Evolutionary conservation across 2,329 filamentous ascomycete genomes (phyloP).

Genomic region (Penicillium sp.): DNA sequence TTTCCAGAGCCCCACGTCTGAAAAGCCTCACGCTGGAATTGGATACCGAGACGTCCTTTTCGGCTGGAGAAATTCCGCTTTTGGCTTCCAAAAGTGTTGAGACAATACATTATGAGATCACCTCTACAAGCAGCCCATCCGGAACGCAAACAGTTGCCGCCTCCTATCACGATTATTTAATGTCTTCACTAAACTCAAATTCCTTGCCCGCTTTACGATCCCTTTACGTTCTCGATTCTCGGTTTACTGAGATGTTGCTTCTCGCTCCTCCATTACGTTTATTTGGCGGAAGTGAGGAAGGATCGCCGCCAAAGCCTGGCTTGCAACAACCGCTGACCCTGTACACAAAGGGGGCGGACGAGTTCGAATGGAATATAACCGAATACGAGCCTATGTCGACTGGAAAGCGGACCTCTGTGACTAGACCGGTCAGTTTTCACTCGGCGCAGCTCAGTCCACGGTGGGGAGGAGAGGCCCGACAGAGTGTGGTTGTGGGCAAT

Average conservation of each 20-base stretch:
- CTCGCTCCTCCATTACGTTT: conserved; percentile 62
- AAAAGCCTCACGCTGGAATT: conserved; percentile 52
- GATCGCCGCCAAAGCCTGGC: conserved; percentile 24
- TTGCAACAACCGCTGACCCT: conserved; percentile 59
- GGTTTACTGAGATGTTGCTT: conserved; percentile 76
- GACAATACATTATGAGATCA: conserved; percentile 80
- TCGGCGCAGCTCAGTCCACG: conserved; percentile 48
- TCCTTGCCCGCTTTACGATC: conserved; percentile 68
- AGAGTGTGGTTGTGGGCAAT: conserved; percentile 63
- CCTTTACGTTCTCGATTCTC: conserved; percentile 80
- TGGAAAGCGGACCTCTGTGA: conserved; percentile 34
- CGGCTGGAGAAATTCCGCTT: conserved; percentile 55
- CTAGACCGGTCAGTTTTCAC: conserved; percentile 45
- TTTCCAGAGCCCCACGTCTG: conserved; percentile 40
- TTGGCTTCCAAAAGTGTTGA: conserved; percentile 66
- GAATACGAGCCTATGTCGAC: conserved; percentile 49
- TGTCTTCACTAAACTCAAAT: conserved; percentile 73
- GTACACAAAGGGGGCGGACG: conserved; percentile 64
- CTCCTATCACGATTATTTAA: conserved; percentile 80
- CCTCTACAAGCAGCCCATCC: conserved; percentile 54
- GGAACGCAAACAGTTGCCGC: conserved; percentile 48
- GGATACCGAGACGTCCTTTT: conserved; percentile 55
- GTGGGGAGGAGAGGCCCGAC: conserved; percentile 58
- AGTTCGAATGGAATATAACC: conserved; percentile 66
- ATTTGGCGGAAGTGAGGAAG: conserved; percentile 40